Evolutionary conservation across 495 filamentous ascomycete genomes (phyloP).

Genomic region (Stereocaulon alpinum): DNA sequence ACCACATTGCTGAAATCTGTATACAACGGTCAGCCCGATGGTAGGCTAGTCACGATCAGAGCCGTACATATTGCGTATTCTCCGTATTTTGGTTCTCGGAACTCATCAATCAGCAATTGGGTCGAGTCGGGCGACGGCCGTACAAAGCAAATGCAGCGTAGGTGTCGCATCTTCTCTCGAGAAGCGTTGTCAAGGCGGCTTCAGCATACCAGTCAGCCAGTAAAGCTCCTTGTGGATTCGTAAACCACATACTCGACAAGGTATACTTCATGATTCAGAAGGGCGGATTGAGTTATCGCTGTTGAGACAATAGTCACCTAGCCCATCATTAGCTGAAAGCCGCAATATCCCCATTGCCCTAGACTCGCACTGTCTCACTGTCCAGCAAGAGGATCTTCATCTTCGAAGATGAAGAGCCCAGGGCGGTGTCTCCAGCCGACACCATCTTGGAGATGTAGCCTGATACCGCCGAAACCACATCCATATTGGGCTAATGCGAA

Average conservation of each 20-base stretch:
- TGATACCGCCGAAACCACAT: conserved; percentile 81
- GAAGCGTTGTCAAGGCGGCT: conserved; percentile 78
- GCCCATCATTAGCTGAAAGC: conserved; percentile 9
- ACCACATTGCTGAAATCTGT: conserved; percentile 87
- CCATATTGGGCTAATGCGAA: conserved; percentile 49
- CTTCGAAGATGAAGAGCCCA: conserved; percentile 68
- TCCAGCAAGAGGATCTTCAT: conserved; percentile 98
- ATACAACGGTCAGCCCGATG: conserved; percentile 3
- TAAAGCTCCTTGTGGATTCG: neutral
- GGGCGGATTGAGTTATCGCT: conserved; percentile 85
- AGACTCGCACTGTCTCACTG: conserved; percentile 69
- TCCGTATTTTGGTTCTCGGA: conserved; percentile 93
- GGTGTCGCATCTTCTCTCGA: conserved; percentile 95
- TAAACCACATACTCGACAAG: conserved; percentile 60
- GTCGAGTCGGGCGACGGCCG: conserved; percentile 84
- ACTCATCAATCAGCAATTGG: conserved; percentile 87
- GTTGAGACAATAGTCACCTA: conserved; percentile 84
- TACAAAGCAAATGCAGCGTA: conserved; percentile 87
- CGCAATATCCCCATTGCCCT: conserved; percentile 6
- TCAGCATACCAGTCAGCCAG: conserved; percentile 21
- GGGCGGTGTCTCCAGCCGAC: conserved; percentile 64
- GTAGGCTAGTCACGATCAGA: neutral
- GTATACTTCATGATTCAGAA: conserved; percentile 96
- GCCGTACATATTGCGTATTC: conserved; percentile 78
- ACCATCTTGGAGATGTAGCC: conserved; percentile 98